Conservation (phyloP, 192 early-diverging fungal genomes). For the Umbelopsis vinacea region DNA sequence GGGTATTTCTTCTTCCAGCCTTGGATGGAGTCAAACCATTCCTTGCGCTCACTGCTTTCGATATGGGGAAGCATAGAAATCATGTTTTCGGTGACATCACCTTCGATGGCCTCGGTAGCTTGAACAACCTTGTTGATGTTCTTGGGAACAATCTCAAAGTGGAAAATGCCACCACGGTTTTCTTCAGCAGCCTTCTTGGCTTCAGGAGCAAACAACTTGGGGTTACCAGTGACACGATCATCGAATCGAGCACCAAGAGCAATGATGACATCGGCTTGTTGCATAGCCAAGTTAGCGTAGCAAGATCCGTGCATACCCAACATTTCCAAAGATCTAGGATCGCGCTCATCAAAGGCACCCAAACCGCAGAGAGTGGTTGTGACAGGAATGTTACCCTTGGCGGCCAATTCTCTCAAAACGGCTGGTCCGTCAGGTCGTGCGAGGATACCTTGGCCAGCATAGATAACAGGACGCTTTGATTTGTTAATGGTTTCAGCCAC, state of each 20-base stretch:
- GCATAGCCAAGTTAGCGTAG: slow-evolving; percentile 98
- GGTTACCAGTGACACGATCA: slow-evolving; percentile 94
- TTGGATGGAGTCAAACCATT: slow-evolving; percentile 84
- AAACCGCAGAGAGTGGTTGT: slow-evolving; percentile 95
- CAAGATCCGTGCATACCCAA: slow-evolving; percentile 98
- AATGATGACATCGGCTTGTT: slow-evolving; percentile 93
- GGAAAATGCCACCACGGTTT: slow-evolving; percentile 92
- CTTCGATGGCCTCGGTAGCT: slow-evolving; percentile 90
- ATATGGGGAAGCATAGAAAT: slow-evolving; percentile 78
- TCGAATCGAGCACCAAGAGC: slow-evolving; percentile 98
- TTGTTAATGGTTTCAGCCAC: slow-evolving; percentile 86
- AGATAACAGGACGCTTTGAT: slow-evolving; percentile 91
- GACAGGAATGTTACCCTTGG: slow-evolving; percentile 92
- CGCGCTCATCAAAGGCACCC: slow-evolving; percentile 92
- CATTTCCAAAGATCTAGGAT: slow-evolving; percentile 94
- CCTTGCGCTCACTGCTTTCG: slow-evolving; percentile 66
- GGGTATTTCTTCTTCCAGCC: slow-evolving; percentile 95
- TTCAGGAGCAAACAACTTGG: slow-evolving; percentile 89
- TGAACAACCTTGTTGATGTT: slow-evolving; percentile 99
- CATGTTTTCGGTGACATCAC: slow-evolving; percentile 92
- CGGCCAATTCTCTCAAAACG: slow-evolving; percentile 82
- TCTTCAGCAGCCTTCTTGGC: slow-evolving; percentile 87
- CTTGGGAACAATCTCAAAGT: slow-evolving; percentile 99
- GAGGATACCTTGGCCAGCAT: slow-evolving; percentile 93
- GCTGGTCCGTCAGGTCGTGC: slow-evolving; percentile 80